Evolutionary conservation across 2,329 filamentous ascomycete genomes (phyloP), one percentile per base, ranked within the genome.

Genomic region (Mycosphaerella sp.): DNA sequence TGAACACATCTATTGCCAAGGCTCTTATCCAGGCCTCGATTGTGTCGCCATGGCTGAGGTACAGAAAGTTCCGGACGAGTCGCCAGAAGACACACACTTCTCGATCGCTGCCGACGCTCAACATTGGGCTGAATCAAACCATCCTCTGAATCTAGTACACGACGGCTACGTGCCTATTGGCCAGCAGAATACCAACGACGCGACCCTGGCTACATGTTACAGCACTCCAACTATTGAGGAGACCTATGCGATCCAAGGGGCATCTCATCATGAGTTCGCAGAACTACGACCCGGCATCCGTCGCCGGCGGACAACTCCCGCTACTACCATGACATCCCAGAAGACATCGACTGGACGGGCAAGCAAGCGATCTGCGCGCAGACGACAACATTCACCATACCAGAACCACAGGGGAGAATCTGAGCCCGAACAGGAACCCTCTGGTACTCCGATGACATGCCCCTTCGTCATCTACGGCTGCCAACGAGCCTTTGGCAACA

Each of bases 401-500:
- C 77, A 79, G 2, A 84, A 79, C 60, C 12, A 21, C 16, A 95
- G 95, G 72, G 95, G 95, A 66, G 90, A 96, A 68, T 62, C 68
- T 7, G 67, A 52, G n/a, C 54, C n/a, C 32, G 59, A 65, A 48
- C 54, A 62, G 14, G 60, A 32, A 9, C 3, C 8, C 30, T 32
- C 30, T 32, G 30, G 13, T 32, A 3, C 30, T n/a, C 30, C 64
- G 28, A 51, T 91, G 63, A 75, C 77, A 18, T 97, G 91, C 68
- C 82, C 88, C 50, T 89, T 96, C 66, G 74, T 79, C 27, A 83
- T 80, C 49, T 93, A 89, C 50, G 86, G 85, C 30, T 97, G 91
- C 70, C 58, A 56, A 0, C 79, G 82, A 2, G 82, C 77, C 0
- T 95, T 96, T 64, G 77, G 79, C 3, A 84, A 79, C 59, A 95